phyloP scores from a whole-genome alignment of 2,329 filamentous ascomycete species.

The Phialocephala subalpina region DNA sequence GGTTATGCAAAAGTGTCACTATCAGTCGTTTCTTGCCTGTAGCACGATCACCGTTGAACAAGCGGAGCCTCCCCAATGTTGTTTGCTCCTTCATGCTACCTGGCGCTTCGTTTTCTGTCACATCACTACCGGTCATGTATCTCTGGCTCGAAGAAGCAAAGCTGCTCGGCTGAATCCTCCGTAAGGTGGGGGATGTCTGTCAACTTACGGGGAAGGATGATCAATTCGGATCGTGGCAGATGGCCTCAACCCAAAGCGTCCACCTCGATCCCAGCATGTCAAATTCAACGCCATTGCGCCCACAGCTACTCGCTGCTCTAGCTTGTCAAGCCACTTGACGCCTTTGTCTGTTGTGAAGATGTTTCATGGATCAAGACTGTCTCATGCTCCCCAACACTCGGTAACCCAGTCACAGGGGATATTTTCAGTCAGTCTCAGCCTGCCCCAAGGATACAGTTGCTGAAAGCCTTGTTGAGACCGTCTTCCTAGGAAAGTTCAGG shows the following conservation, averaged over 20 bases:
- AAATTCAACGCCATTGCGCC: neutral
- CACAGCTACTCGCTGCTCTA: slow-evolving; percentile 1
- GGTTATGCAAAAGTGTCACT: slow-evolving; percentile 27
- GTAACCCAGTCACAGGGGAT: slow-evolving; percentile 29
- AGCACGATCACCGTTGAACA: slow-evolving; percentile 34
- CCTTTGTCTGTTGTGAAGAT: slow-evolving; percentile 33
- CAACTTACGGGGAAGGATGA: slow-evolving; percentile 27
- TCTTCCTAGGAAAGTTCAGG: neutral
- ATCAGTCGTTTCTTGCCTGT: slow-evolving; percentile 24
- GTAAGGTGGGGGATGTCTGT: slow-evolving; percentile 29
- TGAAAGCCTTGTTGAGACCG: slow-evolving; percentile 26
- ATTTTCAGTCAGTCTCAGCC: slow-evolving; percentile 32
- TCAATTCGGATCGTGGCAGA: slow-evolving; percentile 32
- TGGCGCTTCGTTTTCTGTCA: slow-evolving; percentile 38
- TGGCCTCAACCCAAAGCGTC: slow-evolving; percentile 20
- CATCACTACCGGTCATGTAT: slow-evolving; percentile 27
- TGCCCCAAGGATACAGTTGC: slow-evolving; percentile 22
- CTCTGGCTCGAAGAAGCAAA: slow-evolving; percentile 35
- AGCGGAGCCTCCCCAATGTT: slow-evolving; percentile 31
- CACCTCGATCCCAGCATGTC: slow-evolving; percentile 4
- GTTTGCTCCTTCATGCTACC: slow-evolving; percentile 39
- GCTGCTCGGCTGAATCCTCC: slow-evolving; percentile 27
- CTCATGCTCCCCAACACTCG: slow-evolving; percentile 29
- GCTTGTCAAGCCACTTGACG: slow-evolving; percentile 14
- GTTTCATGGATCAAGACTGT: slow-evolving; percentile 39